These are phyloP conservation scores for Fagus sylvatica DNA, from an alignment of 306 rosid genomes.

Conservation along the genomic window DNA sequence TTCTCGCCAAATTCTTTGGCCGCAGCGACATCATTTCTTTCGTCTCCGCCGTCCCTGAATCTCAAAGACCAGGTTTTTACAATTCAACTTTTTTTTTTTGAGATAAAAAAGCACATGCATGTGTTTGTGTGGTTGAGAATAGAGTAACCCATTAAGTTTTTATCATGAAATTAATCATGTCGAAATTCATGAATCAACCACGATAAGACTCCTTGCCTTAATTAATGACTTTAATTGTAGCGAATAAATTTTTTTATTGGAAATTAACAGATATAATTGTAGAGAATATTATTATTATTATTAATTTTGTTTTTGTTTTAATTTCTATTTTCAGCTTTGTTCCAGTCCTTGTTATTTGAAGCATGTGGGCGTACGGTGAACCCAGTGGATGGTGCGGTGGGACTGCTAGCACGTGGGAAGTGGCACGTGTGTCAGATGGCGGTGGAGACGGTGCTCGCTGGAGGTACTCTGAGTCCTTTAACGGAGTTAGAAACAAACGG, in stretches of 20 bases:
- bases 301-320: neutral
- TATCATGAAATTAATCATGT: too few relatives aligned
- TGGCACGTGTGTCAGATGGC: slow-evolving; percentile 71
- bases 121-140: too few relatives aligned
- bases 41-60: slow-evolving; percentile 60
- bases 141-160: too few relatives aligned
- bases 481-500: slow-evolving; percentile 16
- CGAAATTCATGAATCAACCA: too few relatives aligned
- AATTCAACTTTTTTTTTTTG: neutral
- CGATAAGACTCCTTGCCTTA: too few relatives aligned
- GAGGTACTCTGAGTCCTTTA: slow-evolving; percentile 45
- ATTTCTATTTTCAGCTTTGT: slow-evolving; percentile 41
- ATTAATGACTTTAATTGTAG: too few relatives aligned
- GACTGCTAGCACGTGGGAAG: slow-evolving; percentile 56
- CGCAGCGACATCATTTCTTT: slow-evolving; percentile 66
- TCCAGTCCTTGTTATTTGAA: slow-evolving; percentile 70
- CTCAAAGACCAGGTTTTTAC: slow-evolving; percentile 44
- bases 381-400: slow-evolving; percentile 74
- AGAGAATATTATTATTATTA: neutral
- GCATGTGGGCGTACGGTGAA: slow-evolving; percentile 79
- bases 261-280: neutral
- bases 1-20: slow-evolving; percentile 77
- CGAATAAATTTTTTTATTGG: too few relatives aligned
- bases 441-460: slow-evolving; percentile 52
- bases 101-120: neutral